A percentile compares a stretch with the other conserved stretches of the same genome.
Evolutionary conservation across 345 rosid genomes (phyloP).

Genomic region (Aquilaria yunnanensis): DNA sequence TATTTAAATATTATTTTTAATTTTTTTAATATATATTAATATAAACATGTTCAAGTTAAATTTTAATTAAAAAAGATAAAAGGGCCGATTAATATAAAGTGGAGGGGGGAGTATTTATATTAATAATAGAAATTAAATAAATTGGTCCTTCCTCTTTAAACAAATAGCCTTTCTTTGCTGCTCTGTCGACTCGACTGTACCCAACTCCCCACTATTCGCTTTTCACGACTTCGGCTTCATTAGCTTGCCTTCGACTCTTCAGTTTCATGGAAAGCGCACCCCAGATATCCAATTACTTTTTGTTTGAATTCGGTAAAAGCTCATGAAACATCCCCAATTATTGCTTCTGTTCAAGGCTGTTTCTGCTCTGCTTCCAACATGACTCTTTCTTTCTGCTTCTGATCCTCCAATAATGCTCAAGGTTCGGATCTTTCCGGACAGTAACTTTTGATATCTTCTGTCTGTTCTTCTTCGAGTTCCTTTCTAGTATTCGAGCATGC

Average conservation of each 20-base stretch:
- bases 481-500: too few relatives aligned
- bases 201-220: slow-evolving; percentile 13
- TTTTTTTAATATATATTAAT: too few relatives aligned
- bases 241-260: neutral
- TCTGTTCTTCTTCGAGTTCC: neutral
- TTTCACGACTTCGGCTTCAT: neutral
- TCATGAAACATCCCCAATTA: slow-evolving; percentile 25
- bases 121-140: neutral
- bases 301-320: neutral
- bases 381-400: slow-evolving; percentile 49
- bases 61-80: too few relatives aligned
- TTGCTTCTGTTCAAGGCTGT: slow-evolving; percentile 13
- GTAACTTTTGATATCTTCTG: neutral
- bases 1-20: too few relatives aligned
- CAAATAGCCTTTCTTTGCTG: slow-evolving; percentile 5
- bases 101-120: neutral
- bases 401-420: slow-evolving; percentile 34
- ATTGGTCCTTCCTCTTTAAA: slow-evolving; percentile 3
- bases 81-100: neutral
- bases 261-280: too few relatives aligned
- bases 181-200: slow-evolving; percentile 13
- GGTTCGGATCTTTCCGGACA: slow-evolving; percentile 27
- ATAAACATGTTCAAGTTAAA: too few relatives aligned
- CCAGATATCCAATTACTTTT: too few relatives aligned
- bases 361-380: slow-evolving; percentile 30